Base-by-base conservation (phyloP, 2,329 filamentous ascomycete species). In the Aspergillus persii region DNA sequence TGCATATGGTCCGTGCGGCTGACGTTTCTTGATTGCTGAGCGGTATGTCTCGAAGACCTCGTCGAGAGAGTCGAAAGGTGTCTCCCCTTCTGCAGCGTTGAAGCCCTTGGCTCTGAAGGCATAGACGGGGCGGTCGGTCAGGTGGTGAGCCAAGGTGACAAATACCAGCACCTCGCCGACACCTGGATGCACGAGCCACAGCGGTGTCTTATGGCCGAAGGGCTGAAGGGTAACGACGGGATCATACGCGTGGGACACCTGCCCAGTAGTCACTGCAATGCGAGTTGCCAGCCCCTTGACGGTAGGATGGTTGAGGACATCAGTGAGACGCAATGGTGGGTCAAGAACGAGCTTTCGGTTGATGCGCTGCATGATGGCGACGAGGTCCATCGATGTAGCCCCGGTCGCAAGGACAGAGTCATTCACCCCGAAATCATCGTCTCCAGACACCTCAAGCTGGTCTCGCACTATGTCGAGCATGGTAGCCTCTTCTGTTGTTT, bases 151-250 rank as follows among this genome's bases (percentile, higher is more conserved):
- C 1, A 77, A 63, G 8, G 63, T 65, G 23, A 77, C 58, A 62
- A 76, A 78, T 54, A 74, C 71, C 0, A 78, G 67, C 26, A 77
- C 68, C 53, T 78, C 74, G 18, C 75, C 75, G 8, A 70, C 68
- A 9, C 73, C 76, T 1, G 76, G 75, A 57, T 77, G 76, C 3
- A 77, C 59, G n/a, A 76, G 68, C 63, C 69, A 74, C 1, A 74
- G 59, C 2, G 72, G 68, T 2, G 67, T 62, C 50, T 70, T 72
- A 50, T 47, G 50, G 1, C 72, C 72, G 52, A 52, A 9, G 50
- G 54, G 8, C 11, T 64, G 63, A 12, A 76, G 63, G 3, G 65
- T 64, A 1, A 74, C 70, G 23, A 73, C 66, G 1, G 73, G 71
- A 31, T 71, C 63, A 53, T 74, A 75, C 29, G 58, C 55, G 23